These are phyloP conservation scores for Crithidia expoeki DNA, from an alignment of 208 protist species.

Conservation along the genomic window DNA sequence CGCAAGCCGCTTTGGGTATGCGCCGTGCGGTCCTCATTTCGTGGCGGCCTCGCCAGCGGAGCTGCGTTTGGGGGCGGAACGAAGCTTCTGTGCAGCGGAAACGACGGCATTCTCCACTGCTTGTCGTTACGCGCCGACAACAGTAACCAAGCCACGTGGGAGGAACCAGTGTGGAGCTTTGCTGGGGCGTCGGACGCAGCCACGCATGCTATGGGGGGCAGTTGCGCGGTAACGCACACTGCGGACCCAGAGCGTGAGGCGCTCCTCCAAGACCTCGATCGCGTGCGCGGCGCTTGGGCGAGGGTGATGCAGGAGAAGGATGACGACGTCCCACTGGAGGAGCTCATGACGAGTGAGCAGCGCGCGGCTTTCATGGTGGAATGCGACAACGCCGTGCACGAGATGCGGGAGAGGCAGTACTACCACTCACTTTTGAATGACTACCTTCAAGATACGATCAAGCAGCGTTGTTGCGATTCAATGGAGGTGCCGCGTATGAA, in stretches of 20 bases:
- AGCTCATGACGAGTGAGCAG: slow-evolving; percentile 64
- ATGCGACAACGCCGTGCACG: slow-evolving; percentile 59
- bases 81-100: slow-evolving; percentile 27
- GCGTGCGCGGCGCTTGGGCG: slow-evolving; percentile 54
- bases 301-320: slow-evolving; percentile 45
- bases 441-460: slow-evolving; percentile 74
- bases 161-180: slow-evolving; percentile 42
- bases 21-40: slow-evolving; percentile 45
- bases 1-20: slow-evolving; percentile 53
- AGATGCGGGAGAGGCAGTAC: slow-evolving; percentile 72
- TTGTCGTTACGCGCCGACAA: slow-evolving; percentile 14
- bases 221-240: background rate
- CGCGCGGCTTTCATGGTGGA: slow-evolving; percentile 62
- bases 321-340: slow-evolving; percentile 56
- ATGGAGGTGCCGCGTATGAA: slow-evolving; percentile 81
- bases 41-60: slow-evolving; percentile 51
- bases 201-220: background rate
- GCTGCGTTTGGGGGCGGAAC: slow-evolving; percentile 24
- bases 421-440: slow-evolving; percentile 76
- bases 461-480: slow-evolving; percentile 73
- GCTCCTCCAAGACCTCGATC: slow-evolving; percentile 24
- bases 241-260: slow-evolving; percentile 9
- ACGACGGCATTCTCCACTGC: slow-evolving; percentile 31
- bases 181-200: background rate
- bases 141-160: slow-evolving; percentile 37